Percentiles rank a stretch among this genome's conserved stretches.
Evolutionary conservation across 164 flowering plant species (phyloP).

Genomic region (Litsea cubeba): DNA sequence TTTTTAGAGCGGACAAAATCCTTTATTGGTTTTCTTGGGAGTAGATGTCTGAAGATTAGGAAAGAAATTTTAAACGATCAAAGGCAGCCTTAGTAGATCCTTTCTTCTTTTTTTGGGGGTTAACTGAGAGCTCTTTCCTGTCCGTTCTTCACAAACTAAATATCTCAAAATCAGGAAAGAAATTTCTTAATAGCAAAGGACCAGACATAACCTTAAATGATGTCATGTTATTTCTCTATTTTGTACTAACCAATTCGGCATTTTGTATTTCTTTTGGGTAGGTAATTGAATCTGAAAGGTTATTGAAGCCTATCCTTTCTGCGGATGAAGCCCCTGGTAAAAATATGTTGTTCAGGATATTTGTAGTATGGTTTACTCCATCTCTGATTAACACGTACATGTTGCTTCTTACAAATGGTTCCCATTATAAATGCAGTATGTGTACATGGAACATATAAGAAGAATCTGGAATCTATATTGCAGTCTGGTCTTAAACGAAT

Average conservation of each 20-base stretch:
- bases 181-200: not conserved
- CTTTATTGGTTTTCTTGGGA: too few species aligned
- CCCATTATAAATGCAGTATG: slow-evolving; percentile 52
- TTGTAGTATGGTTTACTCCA: not conserved
- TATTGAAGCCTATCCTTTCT: slow-evolving; percentile 71
- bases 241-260: not conserved
- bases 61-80: too few species aligned
- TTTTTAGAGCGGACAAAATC: too few species aligned
- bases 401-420: not conserved
- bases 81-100: too few species aligned
- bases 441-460: slow-evolving; percentile 91
- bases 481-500: slow-evolving; percentile 81
- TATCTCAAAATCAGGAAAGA: not conserved
- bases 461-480: slow-evolving; percentile 71
- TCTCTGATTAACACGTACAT: not conserved
- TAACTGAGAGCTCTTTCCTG: too few species aligned
- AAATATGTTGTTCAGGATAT: not conserved
- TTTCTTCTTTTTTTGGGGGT: too few species aligned
- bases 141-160: not conserved
- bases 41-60: too few species aligned
- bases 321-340: slow-evolving; percentile 79
- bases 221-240: not conserved
- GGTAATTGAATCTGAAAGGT: slow-evolving; percentile 76
- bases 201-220: not conserved
- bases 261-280: slow-evolving; percentile 25